Conservation (phyloP, 176 grass and related monocot species). For the Lolium rigidum region DNA sequence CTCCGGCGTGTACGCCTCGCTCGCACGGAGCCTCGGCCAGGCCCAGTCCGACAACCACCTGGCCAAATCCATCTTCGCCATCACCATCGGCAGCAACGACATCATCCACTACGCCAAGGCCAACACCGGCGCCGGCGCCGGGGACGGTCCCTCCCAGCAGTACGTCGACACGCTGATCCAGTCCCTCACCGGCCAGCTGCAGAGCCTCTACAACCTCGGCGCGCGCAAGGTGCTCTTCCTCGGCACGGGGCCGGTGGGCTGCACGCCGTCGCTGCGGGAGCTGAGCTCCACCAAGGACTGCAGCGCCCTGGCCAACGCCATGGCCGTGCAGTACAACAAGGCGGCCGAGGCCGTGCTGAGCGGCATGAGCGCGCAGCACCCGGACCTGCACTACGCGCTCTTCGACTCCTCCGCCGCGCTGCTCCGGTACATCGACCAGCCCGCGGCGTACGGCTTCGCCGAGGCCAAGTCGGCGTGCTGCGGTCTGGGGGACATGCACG, state of each 20-base stretch:
- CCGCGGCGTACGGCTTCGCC: conserved; percentile 53
- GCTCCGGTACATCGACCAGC: conserved; percentile 61
- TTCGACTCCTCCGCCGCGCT: conserved; percentile 63
- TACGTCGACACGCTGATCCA: conserved; percentile 56
- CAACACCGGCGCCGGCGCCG: conserved; percentile 21
- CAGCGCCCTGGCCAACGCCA: conserved; percentile 53
- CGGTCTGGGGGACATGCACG: conserved; percentile 78
- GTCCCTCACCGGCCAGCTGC: conserved; percentile 61
- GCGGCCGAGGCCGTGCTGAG: conserved; percentile 49
- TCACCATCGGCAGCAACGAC: conserved; percentile 94
- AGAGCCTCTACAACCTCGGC: conserved; percentile 68
- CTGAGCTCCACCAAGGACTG: conserved; percentile 58
- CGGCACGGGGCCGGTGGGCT: conserved; percentile 73
- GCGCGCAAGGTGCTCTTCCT: conserved; percentile 71
- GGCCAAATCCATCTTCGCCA: conserved; percentile 68
- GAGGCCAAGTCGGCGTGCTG: conserved; percentile 83
- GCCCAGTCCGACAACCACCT: conserved; percentile 48
- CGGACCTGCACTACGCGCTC: conserved; percentile 64
- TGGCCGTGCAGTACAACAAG: conserved; percentile 61
- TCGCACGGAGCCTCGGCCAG: conserved; percentile 64
- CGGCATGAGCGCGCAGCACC: conserved; percentile 25
- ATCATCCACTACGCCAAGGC: conserved; percentile 76
- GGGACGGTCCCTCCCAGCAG: conserved; percentile 50
- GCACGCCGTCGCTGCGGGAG: conserved; percentile 61
- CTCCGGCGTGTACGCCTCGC: conserved; percentile 40